Evolutionary conservation across 106 monocot species (phyloP).

Genomic region (Amphibolis antarctica): DNA sequence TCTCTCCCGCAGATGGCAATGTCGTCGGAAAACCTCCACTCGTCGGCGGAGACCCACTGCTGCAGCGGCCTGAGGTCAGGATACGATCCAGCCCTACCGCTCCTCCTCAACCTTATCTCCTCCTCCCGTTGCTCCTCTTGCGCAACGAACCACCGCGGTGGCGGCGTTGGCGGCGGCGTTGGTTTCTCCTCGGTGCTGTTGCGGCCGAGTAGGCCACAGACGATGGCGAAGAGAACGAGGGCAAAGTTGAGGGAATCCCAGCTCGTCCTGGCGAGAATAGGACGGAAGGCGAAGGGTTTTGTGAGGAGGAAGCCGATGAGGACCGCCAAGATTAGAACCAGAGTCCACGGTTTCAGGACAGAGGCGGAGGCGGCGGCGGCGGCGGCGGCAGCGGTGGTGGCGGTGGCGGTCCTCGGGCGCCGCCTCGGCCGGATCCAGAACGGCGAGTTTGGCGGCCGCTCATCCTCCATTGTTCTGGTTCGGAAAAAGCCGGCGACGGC

Average conservation of each 20-base stretch:
- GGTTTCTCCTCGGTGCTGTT: constrained; percentile 1
- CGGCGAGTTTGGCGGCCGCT: not conserved
- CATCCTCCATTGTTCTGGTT: constrained; percentile 23
- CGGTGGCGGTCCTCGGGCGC: not conserved
- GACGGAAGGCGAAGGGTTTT: not conserved
- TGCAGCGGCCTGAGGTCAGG: constrained; percentile 41
- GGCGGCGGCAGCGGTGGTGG: not conserved
- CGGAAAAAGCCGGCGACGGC: too few species aligned
- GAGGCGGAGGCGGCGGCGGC: not conserved
- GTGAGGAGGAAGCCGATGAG: constrained; percentile 9
- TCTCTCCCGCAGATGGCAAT: constrained; percentile 21
- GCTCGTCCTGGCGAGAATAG: constrained; percentile 6
- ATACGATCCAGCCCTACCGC: constrained; percentile 56
- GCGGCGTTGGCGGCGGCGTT: not conserved
- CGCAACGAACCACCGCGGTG: not conserved
- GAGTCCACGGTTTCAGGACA: constrained; percentile 11
- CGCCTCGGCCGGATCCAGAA: not conserved
- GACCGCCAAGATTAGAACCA: constrained; percentile 6
- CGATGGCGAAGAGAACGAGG: constrained; percentile 26
- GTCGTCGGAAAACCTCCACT: constrained; percentile 59
- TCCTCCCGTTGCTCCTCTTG: not conserved
- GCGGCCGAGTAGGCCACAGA: constrained; percentile 28
- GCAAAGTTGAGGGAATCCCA: constrained; percentile 29
- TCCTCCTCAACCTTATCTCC: constrained; percentile 12
- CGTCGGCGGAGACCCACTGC: constrained; percentile 15